Evolutionary conservation across 2,329 filamentous ascomycete species (phyloP), one percentile per base, ranked within the genome.

Genomic region (Monosporascus sp.): DNA sequence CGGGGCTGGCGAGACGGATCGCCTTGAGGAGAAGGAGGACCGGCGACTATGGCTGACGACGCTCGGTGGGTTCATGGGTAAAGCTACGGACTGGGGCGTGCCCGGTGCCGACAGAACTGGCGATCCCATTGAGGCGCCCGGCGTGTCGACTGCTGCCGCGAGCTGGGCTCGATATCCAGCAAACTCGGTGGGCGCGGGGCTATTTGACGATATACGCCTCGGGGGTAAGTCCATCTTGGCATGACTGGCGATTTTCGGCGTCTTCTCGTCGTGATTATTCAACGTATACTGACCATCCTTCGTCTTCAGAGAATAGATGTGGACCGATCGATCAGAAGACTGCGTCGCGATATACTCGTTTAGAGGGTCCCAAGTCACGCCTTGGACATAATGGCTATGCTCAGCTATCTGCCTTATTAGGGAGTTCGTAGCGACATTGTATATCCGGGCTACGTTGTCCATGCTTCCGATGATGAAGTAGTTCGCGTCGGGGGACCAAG

Each of bases 381-480:
- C 94, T 73, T 99, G 94, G 18, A 99, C 94, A 69, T 97, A 99
- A 71, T 99, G 94, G 65, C 90, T 96, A 72, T 97, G 93, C 70
- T 97, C 93, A 50, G 93, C 93, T 59, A 97, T 96, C 70, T 97
- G 93, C 55, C 93, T 87, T 54, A 97, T 88, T 59, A 92, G 70
- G 35, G 78, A 76, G 54, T 81, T 93, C 64, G 89, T 94, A 59
- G 89, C 87, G 52, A 92, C 89, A 71, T 96, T 97, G 77, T 97
- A 97, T 63, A 99, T 97, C 55, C 93, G 84, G 54, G 94, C 92
- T 68, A 97, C 87, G 69, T 99, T 99, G 75, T 99, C 94, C 92
- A 99, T 97, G 74, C 94, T 97, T 39, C 94, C 94, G 24, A 95
- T 97, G 63, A 99, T 97, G 75, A 99, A 96, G 74, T 95, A 94